Evolutionary conservation across 768 basidiomycete genomes (phyloP).

Genomic region (Termitomyces sp.): DNA sequence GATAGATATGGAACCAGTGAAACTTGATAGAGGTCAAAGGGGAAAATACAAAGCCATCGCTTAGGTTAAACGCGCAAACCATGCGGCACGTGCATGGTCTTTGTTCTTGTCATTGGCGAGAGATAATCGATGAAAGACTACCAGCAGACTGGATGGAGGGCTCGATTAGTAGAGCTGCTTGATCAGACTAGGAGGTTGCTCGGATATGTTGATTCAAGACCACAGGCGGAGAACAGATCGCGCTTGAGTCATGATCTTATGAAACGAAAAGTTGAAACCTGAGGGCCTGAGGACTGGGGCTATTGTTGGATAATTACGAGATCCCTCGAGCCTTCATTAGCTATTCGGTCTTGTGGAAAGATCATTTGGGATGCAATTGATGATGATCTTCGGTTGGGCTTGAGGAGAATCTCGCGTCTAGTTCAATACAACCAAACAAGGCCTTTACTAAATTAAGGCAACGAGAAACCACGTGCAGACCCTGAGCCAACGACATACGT

Average conservation of each 20-base stretch:
- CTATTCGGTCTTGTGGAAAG: background rate
- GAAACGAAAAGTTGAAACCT: background rate
- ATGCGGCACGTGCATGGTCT: background rate
- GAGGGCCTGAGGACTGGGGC: background rate
- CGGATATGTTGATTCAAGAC: background rate
- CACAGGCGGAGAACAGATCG: background rate
- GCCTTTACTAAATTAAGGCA: background rate
- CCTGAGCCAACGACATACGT: slow-evolving; percentile 30
- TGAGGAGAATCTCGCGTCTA: background rate
- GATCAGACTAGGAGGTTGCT: background rate
- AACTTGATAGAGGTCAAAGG: background rate
- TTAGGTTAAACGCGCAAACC: background rate
- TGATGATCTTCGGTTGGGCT: background rate
- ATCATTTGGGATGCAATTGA: background rate
- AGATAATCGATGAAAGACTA: background rate
- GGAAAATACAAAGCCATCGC: background rate
- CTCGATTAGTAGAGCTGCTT: background rate
- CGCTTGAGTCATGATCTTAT: background rate
- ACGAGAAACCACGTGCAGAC: background rate
- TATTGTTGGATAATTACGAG: too few species aligned
- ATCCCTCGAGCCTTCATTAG: background rate
- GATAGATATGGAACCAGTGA: background rate
- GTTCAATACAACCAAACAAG: background rate
- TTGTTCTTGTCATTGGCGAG: background rate
- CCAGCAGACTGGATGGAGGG: background rate